Percentiles rank a stretch among this genome's conserved stretches.
Conservation (phyloP, 176 grass and related monocot species). For the Dendrocalamus sinicus region DNA sequence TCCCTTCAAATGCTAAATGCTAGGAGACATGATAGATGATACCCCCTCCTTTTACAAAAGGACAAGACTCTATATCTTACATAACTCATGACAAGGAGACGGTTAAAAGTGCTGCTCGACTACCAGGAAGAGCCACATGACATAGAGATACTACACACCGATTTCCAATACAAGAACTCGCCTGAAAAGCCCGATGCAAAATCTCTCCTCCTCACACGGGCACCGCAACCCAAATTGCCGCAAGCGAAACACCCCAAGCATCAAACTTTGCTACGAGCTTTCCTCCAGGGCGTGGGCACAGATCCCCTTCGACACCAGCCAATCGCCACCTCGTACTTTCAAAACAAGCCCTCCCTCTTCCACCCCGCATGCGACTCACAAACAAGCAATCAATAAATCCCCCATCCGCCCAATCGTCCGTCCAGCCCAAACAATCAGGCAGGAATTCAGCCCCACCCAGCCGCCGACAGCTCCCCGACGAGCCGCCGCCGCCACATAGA, state of each 20-base stretch:
- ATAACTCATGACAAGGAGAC: slow-evolving; percentile 5
- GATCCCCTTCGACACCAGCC: background rate
- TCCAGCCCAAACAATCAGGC: slow-evolving; percentile 12
- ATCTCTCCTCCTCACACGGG: background rate
- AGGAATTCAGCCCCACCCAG: background rate
- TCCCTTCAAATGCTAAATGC: background rate
- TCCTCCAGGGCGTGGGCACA: background rate
- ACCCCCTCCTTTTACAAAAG: background rate
- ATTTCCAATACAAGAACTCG: background rate
- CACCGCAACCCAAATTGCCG: background rate
- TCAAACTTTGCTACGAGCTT: background rate
- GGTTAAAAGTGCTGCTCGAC: background rate
- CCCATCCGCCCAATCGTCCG: background rate
- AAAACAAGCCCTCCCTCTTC: background rate
- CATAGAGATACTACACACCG: background rate
- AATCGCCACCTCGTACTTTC: background rate
- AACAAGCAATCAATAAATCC: background rate
- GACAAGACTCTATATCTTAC: background rate
- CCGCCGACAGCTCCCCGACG: background rate
- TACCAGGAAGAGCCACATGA: background rate
- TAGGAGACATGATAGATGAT: background rate
- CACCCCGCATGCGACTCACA: background rate
- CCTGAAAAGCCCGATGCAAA: background rate
- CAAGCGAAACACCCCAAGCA: background rate
- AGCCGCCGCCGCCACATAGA: background rate